Conservation (phyloP, 441 rosid genomes). For the Populus trichocarpa region DNA sequence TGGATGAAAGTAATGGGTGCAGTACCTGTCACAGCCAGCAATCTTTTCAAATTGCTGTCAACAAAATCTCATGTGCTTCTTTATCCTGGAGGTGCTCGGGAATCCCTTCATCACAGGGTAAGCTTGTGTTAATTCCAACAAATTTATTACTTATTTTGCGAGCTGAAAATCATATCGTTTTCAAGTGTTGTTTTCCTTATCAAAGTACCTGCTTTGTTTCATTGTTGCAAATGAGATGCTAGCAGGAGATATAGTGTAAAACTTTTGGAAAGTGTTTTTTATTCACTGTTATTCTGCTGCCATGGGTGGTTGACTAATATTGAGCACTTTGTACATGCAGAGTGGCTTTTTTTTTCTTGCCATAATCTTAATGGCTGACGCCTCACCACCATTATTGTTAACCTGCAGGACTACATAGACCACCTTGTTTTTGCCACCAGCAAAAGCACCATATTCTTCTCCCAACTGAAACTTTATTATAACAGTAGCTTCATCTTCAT, state of each 20-base stretch:
- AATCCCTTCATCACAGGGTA: conserved; percentile 85
- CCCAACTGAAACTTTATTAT: too few relatives aligned
- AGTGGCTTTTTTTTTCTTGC: too few relatives aligned
- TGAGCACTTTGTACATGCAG: too few relatives aligned
- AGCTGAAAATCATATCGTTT: too few relatives aligned
- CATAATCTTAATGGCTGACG: neutral
- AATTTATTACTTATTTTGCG: neutral
- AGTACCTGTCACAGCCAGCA: conserved; percentile 60
- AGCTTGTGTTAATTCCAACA: conserved; percentile 4
- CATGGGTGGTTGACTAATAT: too few relatives aligned
- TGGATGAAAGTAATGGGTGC: conserved; percentile 69
- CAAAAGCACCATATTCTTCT: too few relatives aligned
- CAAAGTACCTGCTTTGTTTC: too few relatives aligned
- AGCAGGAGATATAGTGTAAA: too few relatives aligned
- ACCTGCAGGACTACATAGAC: neutral
- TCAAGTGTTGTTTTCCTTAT: neutral
- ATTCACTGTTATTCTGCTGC: neutral
- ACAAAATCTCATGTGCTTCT: conserved; percentile 74
- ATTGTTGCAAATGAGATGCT: too few relatives aligned
- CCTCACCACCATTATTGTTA: neutral
- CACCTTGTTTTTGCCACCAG: too few relatives aligned
- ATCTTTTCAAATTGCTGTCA: conserved; percentile 69
- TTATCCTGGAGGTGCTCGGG: conserved; percentile 88
- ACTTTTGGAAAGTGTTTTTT: neutral
- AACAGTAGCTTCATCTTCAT: too few relatives aligned